Base-by-base conservation (phyloP, 768 basidiomycete species). In the Podaxis pistillaris region DNA sequence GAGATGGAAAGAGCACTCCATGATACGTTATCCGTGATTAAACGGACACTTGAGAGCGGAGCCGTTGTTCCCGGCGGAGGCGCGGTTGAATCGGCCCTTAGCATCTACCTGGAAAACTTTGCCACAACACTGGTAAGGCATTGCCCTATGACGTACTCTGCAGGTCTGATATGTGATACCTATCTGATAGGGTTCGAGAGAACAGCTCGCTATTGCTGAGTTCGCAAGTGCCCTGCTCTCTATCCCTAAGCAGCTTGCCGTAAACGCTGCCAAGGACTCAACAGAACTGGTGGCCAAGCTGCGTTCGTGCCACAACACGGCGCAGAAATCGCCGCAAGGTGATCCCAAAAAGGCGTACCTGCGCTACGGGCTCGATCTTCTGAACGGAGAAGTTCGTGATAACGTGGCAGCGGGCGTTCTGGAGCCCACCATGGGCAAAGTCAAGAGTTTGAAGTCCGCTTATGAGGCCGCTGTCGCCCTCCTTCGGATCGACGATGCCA, bases 1-100 rank as follows among this genome's bases (percentile, higher is more conserved):
- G 97, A 99, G 82, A 99, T 98, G 97, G 97, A 99, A 78, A 82
- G 97, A 53, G 90, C 94, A 0, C 75, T 98, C 68, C 96, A 99
- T 72, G 97, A 99, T 73, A 91, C 93, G 1, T 75, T 98, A 65
- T 96, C 93, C 30, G 85, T 97, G 69, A 94, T 98, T 79, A 99
- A 99, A 80, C 86, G 96, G 62, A 98, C 97, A 4, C 78, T 98
- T 52, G 97, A 99, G 81, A 96, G 94, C 68, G 97, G 96, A 8
- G 76, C 90, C 36, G 95, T 98, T 26, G 96, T 98, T 9, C 96
- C 97, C 0, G 97, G 96, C 59, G 97, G 97, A 58, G 97, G 96
- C 61, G 96, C 97, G 4, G 96, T 98, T 11, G 96, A 99, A 76
- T 93, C 93, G 41, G 96, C 96, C 3, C 81, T 98, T 56, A 96